Percentiles rank a stretch among this genome's conserved stretches.
Conservation (phyloP, 108 stramenopile genomes). For the Fistulifera pelliculosa region DNA sequence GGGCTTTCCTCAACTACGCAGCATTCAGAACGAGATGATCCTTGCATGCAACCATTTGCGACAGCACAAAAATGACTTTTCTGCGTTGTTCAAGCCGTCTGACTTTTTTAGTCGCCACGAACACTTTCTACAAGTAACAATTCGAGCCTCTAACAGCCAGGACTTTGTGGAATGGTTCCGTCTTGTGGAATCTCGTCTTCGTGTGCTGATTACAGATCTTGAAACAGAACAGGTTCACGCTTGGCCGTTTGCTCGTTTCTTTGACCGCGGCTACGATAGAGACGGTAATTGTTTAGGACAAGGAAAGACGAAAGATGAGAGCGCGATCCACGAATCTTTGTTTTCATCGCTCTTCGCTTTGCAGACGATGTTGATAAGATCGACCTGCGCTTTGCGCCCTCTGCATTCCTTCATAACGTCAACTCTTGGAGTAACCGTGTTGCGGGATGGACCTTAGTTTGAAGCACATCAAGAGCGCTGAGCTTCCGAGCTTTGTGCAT, state of each 20-base stretch:
- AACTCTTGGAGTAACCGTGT: slow-evolving; percentile 53
- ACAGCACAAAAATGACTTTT: slow-evolving; percentile 1
- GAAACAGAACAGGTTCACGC: slow-evolving; percentile 41
- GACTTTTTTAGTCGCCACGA: slow-evolving; percentile 25
- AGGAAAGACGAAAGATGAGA: not conserved
- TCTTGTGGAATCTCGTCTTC: slow-evolving; percentile 63
- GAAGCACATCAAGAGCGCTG: slow-evolving; percentile 24
- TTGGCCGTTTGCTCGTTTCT: slow-evolving; percentile 62
- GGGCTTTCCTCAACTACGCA: slow-evolving; percentile 71
- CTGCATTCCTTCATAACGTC: slow-evolving; percentile 56
- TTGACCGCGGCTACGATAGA: slow-evolving; percentile 26
- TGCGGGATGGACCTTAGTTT: slow-evolving; percentile 68
- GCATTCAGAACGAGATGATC: slow-evolving; percentile 66
- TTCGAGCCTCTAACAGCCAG: slow-evolving; percentile 33
- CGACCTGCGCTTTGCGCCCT: slow-evolving; percentile 34
- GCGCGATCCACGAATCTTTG: slow-evolving; percentile 19
- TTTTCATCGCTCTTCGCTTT: slow-evolving; percentile 66
- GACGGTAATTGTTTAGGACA: slow-evolving; percentile 18
- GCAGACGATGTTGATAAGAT: slow-evolving; percentile 32
- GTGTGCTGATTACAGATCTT: slow-evolving; percentile 45
- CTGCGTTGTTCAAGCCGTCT: slow-evolving; percentile 9
- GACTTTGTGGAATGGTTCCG: slow-evolving; percentile 70
- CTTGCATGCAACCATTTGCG: slow-evolving; percentile 18
- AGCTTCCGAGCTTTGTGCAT: slow-evolving; percentile 44
- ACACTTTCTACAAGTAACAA: slow-evolving; percentile 46